Base-by-base conservation (phyloP, 2,329 filamentous ascomycete genomes). In the Ceratocystis cacaofunesta region DNA sequence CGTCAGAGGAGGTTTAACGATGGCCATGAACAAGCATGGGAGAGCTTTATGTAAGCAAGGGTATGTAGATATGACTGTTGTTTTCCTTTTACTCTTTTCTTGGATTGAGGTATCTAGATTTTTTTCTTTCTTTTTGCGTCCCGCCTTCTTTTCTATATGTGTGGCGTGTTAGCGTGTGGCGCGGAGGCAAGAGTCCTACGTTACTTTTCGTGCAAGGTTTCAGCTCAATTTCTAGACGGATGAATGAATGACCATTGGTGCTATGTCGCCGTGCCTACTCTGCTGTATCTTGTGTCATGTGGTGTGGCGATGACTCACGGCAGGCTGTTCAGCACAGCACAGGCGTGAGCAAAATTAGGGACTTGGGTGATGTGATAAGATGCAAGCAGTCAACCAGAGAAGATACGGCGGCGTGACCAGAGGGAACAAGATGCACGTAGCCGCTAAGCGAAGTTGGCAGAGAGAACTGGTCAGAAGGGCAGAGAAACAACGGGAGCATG, bases 1-100 rank as follows among this genome's bases (percentile, higher is more conserved):
- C 77, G 15, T 79, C 72, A 0, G 82, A 85, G 61, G 84, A 85
- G 68, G 80, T 81, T 70, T 82, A 76, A 57, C 8, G 41, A 30
- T n/a, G 19, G 55, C 28, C 30, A 52, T 17, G 30, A 44, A 55
- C 36, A 19, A 50, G 22, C 41, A 32, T 48, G 19, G 25, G 25
- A 55, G 44, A 12, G 62, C 46, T 12, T 63, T 41, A 12, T 41
- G 36, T 41, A 41, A 12, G 32, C 22, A 55, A 48, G 30, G 62
- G 62, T 65, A 41, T 60, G 36, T 46, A 36, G 32, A 19, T 60
- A 48, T 65, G 63, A 44, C 22, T 65, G 43, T 48, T 46, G 22
- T 61, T 17, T 60, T 60, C 15, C n/a, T 17, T 32, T 65, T 19
- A 12, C 36, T 41, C 36, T 41, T 41, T 41, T 41, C 36, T 41